phyloP scores from a whole-genome alignment of 495 filamentous ascomycete species.

The Aspergillus steynii region DNA sequence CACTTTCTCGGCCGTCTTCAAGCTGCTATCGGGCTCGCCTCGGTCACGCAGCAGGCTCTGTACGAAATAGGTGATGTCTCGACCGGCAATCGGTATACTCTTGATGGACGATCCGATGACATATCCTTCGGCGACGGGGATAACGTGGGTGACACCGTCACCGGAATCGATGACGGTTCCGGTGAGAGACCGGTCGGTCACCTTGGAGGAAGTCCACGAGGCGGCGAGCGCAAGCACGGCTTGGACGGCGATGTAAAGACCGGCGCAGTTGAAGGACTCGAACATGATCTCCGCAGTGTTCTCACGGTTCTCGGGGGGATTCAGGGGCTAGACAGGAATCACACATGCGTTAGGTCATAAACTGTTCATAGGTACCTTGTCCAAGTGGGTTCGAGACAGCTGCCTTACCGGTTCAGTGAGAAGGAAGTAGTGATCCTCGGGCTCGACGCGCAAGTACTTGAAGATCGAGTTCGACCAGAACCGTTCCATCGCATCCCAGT shows the following conservation, averaged over 20 bases:
- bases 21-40: constrained; percentile 91
- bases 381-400: background rate
- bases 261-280: constrained; percentile 98
- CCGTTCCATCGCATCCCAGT: constrained; percentile 99
- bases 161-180: constrained; percentile 98
- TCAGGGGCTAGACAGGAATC: constrained; percentile 67
- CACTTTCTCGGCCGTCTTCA: constrained; percentile 96
- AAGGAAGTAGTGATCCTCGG: constrained; percentile 97
- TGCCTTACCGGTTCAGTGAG: constrained; percentile 87
- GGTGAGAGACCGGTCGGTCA: constrained; percentile 93
- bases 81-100: constrained; percentile 94
- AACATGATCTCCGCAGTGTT: constrained; percentile 99
- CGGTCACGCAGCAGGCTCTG: constrained; percentile 94
- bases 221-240: constrained; percentile 94
- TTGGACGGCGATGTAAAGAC: constrained; percentile 98
- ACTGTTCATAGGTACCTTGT: background rate
- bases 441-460: constrained; percentile 97
- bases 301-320: constrained; percentile 97
- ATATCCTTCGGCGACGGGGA: constrained; percentile 97
- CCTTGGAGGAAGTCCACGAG: constrained; percentile 98
- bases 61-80: constrained; percentile 98
- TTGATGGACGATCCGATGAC: constrained; percentile 99
- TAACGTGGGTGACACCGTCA: constrained; percentile 98
- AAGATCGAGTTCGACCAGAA: constrained; percentile 99
- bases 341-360: constrained; percentile 14